Conservation (phyloP, 495 filamentous ascomycete species). For the Penicillium parvum region DNA sequence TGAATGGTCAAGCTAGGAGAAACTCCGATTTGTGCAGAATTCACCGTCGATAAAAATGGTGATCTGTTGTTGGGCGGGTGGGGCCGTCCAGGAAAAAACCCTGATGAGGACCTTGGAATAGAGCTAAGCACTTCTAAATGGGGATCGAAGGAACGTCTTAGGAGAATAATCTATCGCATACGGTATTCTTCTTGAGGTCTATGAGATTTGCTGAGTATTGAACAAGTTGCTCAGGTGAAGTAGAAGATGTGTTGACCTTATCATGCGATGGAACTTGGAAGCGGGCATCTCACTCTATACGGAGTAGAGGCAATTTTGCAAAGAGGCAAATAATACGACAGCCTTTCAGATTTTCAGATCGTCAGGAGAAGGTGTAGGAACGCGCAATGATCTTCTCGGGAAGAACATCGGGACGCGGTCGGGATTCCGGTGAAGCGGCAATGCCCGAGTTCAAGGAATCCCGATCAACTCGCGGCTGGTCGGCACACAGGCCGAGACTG, state of each 20-base stretch:
- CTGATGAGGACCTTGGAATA: not conserved
- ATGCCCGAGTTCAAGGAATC: conserved; percentile 17
- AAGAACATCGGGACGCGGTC: conserved; percentile 17
- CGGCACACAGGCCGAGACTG: conserved; percentile 15
- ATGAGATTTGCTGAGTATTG: too few relatives aligned
- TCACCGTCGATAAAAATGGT: conserved; percentile 9
- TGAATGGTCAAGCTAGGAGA: conserved; percentile 9
- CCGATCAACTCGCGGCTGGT: conserved; percentile 17
- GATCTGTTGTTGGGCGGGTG: conserved; percentile 22
- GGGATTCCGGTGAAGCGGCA: conserved; percentile 29
- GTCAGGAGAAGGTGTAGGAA: conserved; percentile 8
- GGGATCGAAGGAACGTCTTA: too few relatives aligned
- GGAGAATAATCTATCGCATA: too few relatives aligned
- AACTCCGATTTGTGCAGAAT: conserved; percentile 8
- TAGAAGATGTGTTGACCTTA: too few relatives aligned
- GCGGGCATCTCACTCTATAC: too few relatives aligned
- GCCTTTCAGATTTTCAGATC: conserved; percentile 1
- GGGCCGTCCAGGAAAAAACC: conserved; percentile 4
- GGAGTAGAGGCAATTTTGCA: not conserved
- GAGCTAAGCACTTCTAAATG: too few relatives aligned
- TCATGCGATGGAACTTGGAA: too few relatives aligned
- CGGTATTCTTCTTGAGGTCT: too few relatives aligned
- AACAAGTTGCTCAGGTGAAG: too few relatives aligned
- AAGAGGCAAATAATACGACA: not conserved
- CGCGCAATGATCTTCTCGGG: conserved; percentile 25